Evolutionary conservation across 2,329 filamentous ascomycete genomes (phyloP), one percentile per base, ranked within the genome.

Genomic region (Beauveria scarabaeidicola): DNA sequence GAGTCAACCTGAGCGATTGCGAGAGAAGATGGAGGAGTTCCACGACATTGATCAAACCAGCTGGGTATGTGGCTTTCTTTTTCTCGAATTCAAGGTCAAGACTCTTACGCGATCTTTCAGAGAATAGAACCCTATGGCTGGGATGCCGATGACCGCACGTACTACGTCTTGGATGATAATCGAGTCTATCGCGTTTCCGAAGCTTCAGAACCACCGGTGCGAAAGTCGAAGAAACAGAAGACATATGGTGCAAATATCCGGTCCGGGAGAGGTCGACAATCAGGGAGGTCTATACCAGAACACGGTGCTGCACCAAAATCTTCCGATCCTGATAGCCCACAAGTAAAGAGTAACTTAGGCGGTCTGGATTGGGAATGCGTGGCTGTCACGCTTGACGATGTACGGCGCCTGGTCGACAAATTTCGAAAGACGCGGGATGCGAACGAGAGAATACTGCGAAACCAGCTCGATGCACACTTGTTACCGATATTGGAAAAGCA

Each of bases 101-200:
- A 10, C 7, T 23, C 46, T 19, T 43, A 75, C 64, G 74, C 63
- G 27, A 38, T 21, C 15, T 5, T 25, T 21, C 57, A 88, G 85
- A 79, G 86, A 61, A 91, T 94, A 65, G 89, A 93, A 68, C 88
- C 89, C 0, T 86, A 88, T 63, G 94, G 94, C 10, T 97, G 91
- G 85, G 94, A 99, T 71, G 81, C 85, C 23, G 81, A 96, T 51
- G 92, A 96, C 64, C 87, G 91, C 41, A 86, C 86, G 40, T 96
- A 97, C 70, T 96, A 88, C 68, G 87, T 97, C 3, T 81, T 99
- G 3, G 93, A 97, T 67, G 94, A 99, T 70, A 95, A 97, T 67
- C 84, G 94, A 63, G 78, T 99, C 46, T 99, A 99, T 71, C 89
- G 92, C 59, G 81, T 88, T 62, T 91, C 89, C n/a, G 90, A 96